Evolutionary conservation across 1,284 basidiomycete species (phyloP).

Genomic region (Malassezia cuniculi): DNA sequence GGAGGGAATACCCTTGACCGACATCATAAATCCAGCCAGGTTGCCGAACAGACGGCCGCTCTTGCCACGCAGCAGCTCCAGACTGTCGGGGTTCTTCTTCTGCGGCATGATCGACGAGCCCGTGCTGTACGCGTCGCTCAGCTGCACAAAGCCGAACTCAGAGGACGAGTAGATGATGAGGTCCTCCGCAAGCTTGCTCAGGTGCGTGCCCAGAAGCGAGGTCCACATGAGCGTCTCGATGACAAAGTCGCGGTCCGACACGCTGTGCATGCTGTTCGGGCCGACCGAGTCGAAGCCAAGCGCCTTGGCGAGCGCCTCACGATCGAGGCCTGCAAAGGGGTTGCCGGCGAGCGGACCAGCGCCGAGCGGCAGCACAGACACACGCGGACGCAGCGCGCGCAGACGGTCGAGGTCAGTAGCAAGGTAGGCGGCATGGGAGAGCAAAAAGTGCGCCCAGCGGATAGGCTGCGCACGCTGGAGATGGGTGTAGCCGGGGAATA

Average conservation of each 20-base stretch:
- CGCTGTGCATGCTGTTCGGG: constrained; percentile 51
- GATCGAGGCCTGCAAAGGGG: constrained; percentile 55
- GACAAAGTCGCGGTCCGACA: constrained; percentile 91
- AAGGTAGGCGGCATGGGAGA: constrained; percentile 89
- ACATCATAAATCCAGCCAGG: constrained; percentile 97
- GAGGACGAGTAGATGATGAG: constrained; percentile 90
- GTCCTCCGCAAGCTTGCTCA: constrained; percentile 89
- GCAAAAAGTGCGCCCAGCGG: constrained; percentile 89
- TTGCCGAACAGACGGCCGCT: constrained; percentile 78
- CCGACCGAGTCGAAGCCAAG: constrained; percentile 42
- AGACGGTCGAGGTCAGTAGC: constrained; percentile 74
- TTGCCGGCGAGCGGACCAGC: constrained; percentile 92
- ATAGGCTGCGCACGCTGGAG: constrained; percentile 76
- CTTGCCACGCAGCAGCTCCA: constrained; percentile 88
- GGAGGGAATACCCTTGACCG: constrained; percentile 86
- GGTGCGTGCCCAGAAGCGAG: constrained; percentile 78
- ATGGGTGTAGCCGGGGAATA: constrained; percentile 94
- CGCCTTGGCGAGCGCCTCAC: constrained; percentile 37
- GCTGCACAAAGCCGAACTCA: constrained; percentile 84
- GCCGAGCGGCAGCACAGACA: constrained; percentile 84
- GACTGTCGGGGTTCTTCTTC: constrained; percentile 96
- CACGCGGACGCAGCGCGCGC: constrained; percentile 56
- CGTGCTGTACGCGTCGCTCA: constrained; percentile 94
- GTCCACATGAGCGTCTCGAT: constrained; percentile 96
- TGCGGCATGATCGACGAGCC: constrained; percentile 99